Evolutionary conservation across 2,329 filamentous ascomycete genomes (phyloP).

Genomic region (Fusarium begoniae): DNA sequence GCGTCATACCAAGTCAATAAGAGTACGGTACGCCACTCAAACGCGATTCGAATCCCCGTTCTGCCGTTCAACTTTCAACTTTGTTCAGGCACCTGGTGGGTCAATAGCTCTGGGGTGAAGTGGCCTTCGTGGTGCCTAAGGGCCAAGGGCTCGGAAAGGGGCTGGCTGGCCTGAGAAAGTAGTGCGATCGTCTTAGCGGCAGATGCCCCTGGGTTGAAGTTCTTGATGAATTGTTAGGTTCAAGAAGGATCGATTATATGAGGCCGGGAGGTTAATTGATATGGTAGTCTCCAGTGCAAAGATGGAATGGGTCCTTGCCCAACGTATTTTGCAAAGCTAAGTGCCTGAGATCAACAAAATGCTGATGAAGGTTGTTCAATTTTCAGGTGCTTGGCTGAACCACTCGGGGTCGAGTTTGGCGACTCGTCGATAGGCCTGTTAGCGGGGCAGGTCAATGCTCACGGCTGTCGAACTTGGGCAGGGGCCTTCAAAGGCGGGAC

Average conservation of each 20-base stretch:
- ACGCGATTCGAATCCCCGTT: constrained; percentile 36
- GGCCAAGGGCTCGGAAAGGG: constrained; percentile 37
- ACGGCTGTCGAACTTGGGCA: constrained; percentile 38
- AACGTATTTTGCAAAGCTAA: constrained; percentile 7
- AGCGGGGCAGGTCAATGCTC: constrained; percentile 41
- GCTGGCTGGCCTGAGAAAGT: constrained; percentile 34
- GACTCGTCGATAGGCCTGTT: constrained; percentile 34
- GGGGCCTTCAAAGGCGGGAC: constrained; percentile 25
- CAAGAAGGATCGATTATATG: neutral
- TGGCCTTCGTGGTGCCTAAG: constrained; percentile 32
- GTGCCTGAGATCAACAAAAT: constrained; percentile 17
- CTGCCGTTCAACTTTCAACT: constrained; percentile 33
- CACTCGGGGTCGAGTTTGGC: constrained; percentile 29
- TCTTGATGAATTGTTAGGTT: constrained; percentile 4
- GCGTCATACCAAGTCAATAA: constrained; percentile 44
- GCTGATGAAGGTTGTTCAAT: constrained; percentile 26
- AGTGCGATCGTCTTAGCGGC: constrained; percentile 35
- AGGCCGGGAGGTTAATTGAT: neutral
- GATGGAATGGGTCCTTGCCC: constrained; percentile 21
- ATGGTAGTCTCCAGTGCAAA: constrained; percentile 24
- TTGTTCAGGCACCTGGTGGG: constrained; percentile 34
- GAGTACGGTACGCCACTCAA: constrained; percentile 36
- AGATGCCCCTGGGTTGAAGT: constrained; percentile 13
- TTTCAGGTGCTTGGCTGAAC: constrained; percentile 32
- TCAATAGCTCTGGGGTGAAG: constrained; percentile 33